Evolutionary conservation across 2,329 filamentous ascomycete species (phyloP).

Genomic region (Aspergillus melleus): DNA sequence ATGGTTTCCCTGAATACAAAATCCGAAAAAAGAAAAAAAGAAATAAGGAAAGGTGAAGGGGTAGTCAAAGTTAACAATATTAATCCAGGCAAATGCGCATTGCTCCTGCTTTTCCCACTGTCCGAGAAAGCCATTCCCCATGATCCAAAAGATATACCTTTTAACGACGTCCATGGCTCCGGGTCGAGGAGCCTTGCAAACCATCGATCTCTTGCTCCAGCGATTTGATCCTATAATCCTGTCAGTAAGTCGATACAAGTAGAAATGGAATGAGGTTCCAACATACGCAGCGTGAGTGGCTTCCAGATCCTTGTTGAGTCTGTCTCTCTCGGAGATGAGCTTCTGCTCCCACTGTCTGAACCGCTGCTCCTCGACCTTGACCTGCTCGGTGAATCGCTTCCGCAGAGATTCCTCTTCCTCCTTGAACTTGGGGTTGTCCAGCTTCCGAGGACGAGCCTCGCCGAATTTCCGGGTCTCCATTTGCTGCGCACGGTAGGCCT

Average conservation of each 20-base stretch:
- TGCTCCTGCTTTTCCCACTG: constrained; percentile 26
- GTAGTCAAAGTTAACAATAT: constrained; percentile 38
- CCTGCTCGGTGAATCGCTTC: constrained; percentile 99
- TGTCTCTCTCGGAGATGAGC: constrained; percentile 96
- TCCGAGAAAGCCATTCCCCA: constrained; percentile 24
- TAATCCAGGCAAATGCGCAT: constrained; percentile 30
- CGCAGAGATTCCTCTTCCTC: constrained; percentile 97
- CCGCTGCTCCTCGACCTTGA: constrained; percentile 99
- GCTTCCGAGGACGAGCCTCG: constrained; percentile 92
- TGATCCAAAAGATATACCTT: constrained; percentile 14
- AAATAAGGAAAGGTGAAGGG: constrained; percentile 30
- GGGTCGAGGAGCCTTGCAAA: constrained; percentile 86
- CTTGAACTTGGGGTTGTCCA: constrained; percentile 99
- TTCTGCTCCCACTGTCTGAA: constrained; percentile 99
- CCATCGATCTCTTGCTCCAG: constrained; percentile 84
- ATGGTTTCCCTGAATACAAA: constrained; percentile 29
- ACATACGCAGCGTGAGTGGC: constrained; percentile 80
- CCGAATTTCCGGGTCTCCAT: constrained; percentile 99
- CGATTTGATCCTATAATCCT: constrained; percentile 46
- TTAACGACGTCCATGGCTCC: constrained; percentile 91
- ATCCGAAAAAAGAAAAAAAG: constrained; percentile 29
- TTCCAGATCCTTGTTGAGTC: constrained; percentile 99
- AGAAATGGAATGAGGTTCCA: background rate
- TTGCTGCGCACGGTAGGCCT: constrained; percentile 97
- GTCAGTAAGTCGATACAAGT: constrained; percentile 26